Percentiles rank a stretch among this genome's conserved stretches.
Conservation (phyloP, 495 filamentous ascomycete species). For the Daldinia concentrica region DNA sequence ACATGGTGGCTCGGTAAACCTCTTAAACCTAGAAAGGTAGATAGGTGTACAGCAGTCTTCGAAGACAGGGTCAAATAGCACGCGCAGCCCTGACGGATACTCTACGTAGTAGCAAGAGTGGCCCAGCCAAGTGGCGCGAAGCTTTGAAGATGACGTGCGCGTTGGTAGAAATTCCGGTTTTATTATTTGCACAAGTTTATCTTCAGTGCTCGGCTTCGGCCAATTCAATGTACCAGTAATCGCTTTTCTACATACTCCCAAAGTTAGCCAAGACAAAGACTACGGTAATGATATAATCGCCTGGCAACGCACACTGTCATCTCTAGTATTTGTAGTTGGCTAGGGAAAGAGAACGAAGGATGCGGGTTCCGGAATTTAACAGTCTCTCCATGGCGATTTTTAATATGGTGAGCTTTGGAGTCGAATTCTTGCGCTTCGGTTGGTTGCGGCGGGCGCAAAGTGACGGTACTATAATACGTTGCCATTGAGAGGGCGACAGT, state of each 20-base stretch:
- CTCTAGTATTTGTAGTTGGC: background rate
- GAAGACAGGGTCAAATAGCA: constrained; percentile 96
- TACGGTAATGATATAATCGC: background rate
- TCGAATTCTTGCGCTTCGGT: constrained; percentile 41
- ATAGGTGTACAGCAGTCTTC: constrained; percentile 86
- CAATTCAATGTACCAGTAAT: constrained; percentile 2
- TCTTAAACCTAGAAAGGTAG: constrained; percentile 75
- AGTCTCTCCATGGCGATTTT: constrained; percentile 45
- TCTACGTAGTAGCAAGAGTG: constrained; percentile 96
- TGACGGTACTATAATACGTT: constrained; percentile 43
- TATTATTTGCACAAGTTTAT: constrained; percentile 71
- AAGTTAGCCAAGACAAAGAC: constrained; percentile 14
- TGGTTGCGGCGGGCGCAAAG: constrained; percentile 23
- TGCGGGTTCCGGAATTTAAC: constrained; percentile 50
- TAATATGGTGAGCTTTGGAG: constrained; percentile 48
- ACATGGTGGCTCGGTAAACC: constrained; percentile 84
- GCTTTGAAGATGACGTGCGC: constrained; percentile 60
- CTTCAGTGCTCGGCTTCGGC: constrained; percentile 65
- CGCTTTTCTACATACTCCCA: constrained; percentile 1
- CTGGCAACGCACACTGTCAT: constrained; percentile 17
- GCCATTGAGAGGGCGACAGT: constrained; percentile 38
- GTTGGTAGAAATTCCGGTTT: constrained; percentile 74
- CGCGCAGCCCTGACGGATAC: constrained; percentile 86
- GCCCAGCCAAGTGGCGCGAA: constrained; percentile 95
- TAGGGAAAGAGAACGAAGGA: constrained; percentile 43